phyloP scores from a whole-genome alignment of 2,329 filamentous ascomycete genomes.

The Macrophomina tecta region DNA sequence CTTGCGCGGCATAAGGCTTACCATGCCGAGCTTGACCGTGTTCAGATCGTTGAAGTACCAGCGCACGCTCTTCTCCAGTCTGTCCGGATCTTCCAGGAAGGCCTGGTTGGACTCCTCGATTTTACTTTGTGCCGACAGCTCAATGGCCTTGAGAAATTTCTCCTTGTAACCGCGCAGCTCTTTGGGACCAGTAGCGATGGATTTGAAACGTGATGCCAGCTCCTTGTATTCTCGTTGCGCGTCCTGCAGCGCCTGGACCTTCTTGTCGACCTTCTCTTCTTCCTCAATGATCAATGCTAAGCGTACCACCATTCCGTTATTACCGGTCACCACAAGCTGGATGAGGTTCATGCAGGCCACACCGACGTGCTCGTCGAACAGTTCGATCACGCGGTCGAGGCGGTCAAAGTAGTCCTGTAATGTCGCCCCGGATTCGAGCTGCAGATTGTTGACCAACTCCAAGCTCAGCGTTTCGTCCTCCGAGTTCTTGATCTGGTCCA shows the following conservation, averaged over 20 bases:
- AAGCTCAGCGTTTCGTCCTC: slow-evolving; percentile 82
- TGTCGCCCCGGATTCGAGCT: slow-evolving; percentile 71
- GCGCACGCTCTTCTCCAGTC: slow-evolving; percentile 83
- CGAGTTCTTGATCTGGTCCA: slow-evolving; percentile 82
- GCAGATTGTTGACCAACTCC: slow-evolving; percentile 80
- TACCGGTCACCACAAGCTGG: slow-evolving; percentile 81
- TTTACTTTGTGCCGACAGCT: slow-evolving; percentile 73
- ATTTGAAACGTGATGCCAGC: slow-evolving; percentile 90
- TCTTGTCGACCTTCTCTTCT: slow-evolving; percentile 95
- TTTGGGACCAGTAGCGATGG: slow-evolving; percentile 91
- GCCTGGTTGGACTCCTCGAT: slow-evolving; percentile 74
- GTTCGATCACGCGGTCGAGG: slow-evolving; percentile 85
- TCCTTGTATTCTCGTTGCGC: slow-evolving; percentile 96
- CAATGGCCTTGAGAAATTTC: slow-evolving; percentile 85
- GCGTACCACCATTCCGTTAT: slow-evolving; percentile 86
- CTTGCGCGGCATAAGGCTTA: slow-evolving; percentile 88
- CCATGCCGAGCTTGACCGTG: slow-evolving; percentile 92
- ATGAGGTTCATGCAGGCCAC: slow-evolving; percentile 89
- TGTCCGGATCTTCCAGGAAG: slow-evolving; percentile 82
- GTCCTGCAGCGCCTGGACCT: slow-evolving; percentile 88
- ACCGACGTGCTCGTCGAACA: slow-evolving; percentile 95
- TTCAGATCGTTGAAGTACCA: slow-evolving; percentile 99
- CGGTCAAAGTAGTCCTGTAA: slow-evolving; percentile 88
- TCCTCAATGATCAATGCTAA: slow-evolving; percentile 92
- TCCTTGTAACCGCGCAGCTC: slow-evolving; percentile 95